Conservation (phyloP, 495 filamentous ascomycete species). For the Tuber aestivum region DNA sequence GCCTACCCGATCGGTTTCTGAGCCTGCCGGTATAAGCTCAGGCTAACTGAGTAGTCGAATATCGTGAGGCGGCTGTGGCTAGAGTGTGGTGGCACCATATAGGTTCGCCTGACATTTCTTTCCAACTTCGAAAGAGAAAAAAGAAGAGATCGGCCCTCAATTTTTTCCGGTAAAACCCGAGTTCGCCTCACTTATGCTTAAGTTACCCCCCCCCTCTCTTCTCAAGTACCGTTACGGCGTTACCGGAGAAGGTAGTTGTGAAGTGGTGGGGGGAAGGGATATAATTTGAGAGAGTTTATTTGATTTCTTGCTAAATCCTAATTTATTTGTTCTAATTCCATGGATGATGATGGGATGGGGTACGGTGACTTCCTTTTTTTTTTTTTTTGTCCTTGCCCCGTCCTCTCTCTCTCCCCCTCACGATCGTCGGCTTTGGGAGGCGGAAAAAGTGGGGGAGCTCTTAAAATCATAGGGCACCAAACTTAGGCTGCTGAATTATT, state of each 20-base stretch:
- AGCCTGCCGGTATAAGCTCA: too few species aligned
- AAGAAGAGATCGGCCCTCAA: background rate
- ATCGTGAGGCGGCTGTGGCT: background rate
- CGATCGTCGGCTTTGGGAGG: background rate
- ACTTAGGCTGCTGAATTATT: background rate
- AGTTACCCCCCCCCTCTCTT: background rate
- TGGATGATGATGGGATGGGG: background rate
- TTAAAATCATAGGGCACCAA: background rate
- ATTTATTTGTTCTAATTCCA: background rate
- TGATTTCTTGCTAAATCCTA: background rate
- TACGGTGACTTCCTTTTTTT: slow-evolving; percentile 13
- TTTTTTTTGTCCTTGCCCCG: background rate
- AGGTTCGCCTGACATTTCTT: background rate
- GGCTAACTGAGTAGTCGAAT: background rate
- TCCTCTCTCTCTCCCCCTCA: background rate
- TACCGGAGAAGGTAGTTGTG: background rate
- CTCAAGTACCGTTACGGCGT: background rate
- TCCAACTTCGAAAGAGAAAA: background rate
- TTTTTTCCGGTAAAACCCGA: background rate
- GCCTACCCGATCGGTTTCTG: background rate
- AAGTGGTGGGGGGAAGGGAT: background rate
- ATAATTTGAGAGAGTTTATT: background rate
- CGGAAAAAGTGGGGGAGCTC: background rate
- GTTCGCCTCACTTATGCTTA: background rate
- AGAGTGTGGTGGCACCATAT: background rate